These are phyloP conservation scores for Podaxis sp. DNA, from an alignment of 768 basidiomycete genomes.

Conservation along the genomic window DNA sequence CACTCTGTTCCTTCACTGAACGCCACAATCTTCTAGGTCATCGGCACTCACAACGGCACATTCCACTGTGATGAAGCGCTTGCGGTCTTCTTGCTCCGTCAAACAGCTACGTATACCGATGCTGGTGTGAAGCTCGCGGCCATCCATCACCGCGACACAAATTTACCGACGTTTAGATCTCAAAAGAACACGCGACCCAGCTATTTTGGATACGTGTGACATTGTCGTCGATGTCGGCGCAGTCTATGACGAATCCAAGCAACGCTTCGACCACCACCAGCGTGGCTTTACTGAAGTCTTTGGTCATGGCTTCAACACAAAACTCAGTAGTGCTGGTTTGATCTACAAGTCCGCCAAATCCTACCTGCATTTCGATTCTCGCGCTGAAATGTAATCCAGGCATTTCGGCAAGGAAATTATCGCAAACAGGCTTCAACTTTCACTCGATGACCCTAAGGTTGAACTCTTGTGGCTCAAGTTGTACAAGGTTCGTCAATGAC, in stretches of 20 bases:
- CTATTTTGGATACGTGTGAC: constrained; percentile 73
- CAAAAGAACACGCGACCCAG: constrained; percentile 73
- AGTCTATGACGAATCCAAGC: constrained; percentile 75
- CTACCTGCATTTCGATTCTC: not conserved
- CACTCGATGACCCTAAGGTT: constrained; percentile 61
- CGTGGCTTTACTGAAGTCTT: constrained; percentile 90
- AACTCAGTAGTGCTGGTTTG: constrained; percentile 89
- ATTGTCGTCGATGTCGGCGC: constrained; percentile 98
- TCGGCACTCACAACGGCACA: constrained; percentile 93
- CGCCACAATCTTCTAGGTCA: constrained; percentile 48
- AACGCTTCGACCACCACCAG: constrained; percentile 95
- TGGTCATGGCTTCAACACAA: constrained; percentile 84
- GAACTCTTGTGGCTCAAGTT: constrained; percentile 82
- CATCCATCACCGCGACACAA: not conserved
- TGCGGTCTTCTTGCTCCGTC: constrained; percentile 85
- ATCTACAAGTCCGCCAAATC: constrained; percentile 80
- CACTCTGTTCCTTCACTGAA: not conserved
- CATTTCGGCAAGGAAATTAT: constrained; percentile 92
- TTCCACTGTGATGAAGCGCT: constrained; percentile 98
- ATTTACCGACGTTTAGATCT: constrained; percentile 43
- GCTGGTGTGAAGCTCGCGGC: constrained; percentile 51
- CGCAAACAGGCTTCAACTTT: constrained; percentile 51
- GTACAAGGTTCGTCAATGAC: constrained; percentile 59
- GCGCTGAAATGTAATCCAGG: constrained; percentile 35
- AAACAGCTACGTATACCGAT: constrained; percentile 71